These are phyloP conservation scores for Kwoniella newhampshirensis DNA, from an alignment of 768 basidiomycete genomes.

Conservation along the genomic window DNA sequence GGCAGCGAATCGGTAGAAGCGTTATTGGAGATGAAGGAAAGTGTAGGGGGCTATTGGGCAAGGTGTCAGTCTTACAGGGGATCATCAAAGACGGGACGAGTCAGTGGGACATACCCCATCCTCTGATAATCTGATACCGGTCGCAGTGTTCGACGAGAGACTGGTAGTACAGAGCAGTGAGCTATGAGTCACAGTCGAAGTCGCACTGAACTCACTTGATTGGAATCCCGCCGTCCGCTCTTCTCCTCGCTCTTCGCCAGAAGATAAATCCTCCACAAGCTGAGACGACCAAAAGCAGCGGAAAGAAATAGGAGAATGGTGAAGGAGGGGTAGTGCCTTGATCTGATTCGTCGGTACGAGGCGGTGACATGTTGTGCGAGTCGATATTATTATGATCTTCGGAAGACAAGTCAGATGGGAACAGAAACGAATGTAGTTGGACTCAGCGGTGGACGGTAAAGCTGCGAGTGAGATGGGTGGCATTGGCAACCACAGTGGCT, in stretches of 20 bases:
- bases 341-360: too few relatives aligned
- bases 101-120: slow-evolving; percentile 12
- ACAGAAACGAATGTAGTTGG: too few relatives aligned
- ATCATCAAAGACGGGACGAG: too few relatives aligned
- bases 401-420: too few relatives aligned
- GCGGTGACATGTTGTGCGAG: too few relatives aligned
- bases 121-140: slow-evolving; percentile 20
- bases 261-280: slow-evolving; percentile 30
- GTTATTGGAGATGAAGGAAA: slow-evolving; percentile 39
- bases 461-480: too few relatives aligned
- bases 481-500: too few relatives aligned
- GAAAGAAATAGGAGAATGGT: slow-evolving; percentile 33
- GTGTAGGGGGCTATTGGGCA: slow-evolving; percentile 37
- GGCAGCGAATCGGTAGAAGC: slow-evolving; percentile 44
- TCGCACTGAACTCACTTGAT: slow-evolving; percentile 1
- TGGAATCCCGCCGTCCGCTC: slow-evolving; percentile 1
- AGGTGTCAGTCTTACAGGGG: too few relatives aligned
- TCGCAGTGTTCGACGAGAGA: slow-evolving; percentile 3
- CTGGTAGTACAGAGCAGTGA: neutral
- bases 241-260: slow-evolving; percentile 12
- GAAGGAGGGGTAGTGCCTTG: slow-evolving; percentile 12
- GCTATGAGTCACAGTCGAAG: neutral
- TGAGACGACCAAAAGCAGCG: slow-evolving; percentile 28
- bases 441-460: too few relatives aligned
- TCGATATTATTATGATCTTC: too few relatives aligned